Evolutionary conservation across 2,329 filamentous ascomycete species (phyloP).

Genomic region (Biscogniauxia sp.): DNA sequence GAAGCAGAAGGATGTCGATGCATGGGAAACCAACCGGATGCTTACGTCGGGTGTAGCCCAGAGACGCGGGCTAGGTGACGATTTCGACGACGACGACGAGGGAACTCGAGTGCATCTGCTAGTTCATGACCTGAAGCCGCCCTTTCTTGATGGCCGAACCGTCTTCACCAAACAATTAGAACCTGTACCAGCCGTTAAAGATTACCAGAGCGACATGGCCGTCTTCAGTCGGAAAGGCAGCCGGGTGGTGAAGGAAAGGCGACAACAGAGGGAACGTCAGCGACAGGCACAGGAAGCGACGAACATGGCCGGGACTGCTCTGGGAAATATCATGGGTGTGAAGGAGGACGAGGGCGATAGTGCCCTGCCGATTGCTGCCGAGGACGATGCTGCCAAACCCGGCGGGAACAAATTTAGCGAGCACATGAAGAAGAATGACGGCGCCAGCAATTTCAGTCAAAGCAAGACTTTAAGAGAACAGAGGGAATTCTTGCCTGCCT

Average conservation of each 20-base stretch:
- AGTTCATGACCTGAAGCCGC: constrained; percentile 89
- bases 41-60: constrained; percentile 94
- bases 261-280: constrained; percentile 89
- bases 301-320: constrained; percentile 82
- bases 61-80: constrained; percentile 73
- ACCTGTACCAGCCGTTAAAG: constrained; percentile 86
- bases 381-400: constrained; percentile 62
- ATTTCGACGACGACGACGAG: constrained; percentile 90
- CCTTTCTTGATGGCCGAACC: constrained; percentile 90
- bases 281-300: constrained; percentile 95
- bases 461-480: constrained; percentile 90
- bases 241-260: constrained; percentile 83
- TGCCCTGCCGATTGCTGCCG: constrained; percentile 71
- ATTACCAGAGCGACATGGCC: constrained; percentile 97
- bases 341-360: constrained; percentile 93
- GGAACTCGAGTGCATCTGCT: constrained; percentile 84
- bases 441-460: constrained; percentile 87
- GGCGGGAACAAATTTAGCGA: constrained; percentile 80
- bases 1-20: constrained; percentile 91
- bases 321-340: constrained; percentile 94
- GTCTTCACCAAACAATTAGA: constrained; percentile 98
- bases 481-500: constrained; percentile 88
- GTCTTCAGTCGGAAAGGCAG: constrained; percentile 96
- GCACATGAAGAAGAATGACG: constrained; percentile 83
- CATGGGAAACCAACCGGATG: constrained; percentile 99